These are phyloP conservation scores for Lactarius pseudohatsudake DNA, from an alignment of 768 basidiomycete species.

Conservation along the genomic window DNA sequence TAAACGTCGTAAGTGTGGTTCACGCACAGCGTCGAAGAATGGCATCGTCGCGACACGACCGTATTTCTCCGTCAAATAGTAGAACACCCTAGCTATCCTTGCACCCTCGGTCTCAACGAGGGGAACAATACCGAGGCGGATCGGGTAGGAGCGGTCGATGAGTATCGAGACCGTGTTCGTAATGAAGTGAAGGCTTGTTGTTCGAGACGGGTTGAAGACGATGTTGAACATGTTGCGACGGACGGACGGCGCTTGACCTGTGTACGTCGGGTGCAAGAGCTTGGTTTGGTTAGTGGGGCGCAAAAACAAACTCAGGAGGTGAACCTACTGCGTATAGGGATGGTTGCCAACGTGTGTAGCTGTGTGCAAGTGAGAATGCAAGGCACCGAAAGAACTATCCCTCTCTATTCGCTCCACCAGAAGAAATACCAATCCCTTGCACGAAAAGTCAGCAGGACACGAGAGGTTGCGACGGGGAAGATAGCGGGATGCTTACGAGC, in stretches of 20 bases:
- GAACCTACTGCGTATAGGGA: constrained; percentile 48
- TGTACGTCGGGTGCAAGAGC: constrained; percentile 76
- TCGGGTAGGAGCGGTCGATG: constrained; percentile 69
- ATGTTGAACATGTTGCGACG: constrained; percentile 81
- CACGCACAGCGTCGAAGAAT: constrained; percentile 11
- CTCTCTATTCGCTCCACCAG: constrained; percentile 94
- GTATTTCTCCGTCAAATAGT: constrained; percentile 17
- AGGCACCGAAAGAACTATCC: constrained; percentile 47
- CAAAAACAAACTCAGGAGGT: background rate
- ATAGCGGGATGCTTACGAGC: too few relatives aligned
- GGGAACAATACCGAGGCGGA: constrained; percentile 87
- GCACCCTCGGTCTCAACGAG: constrained; percentile 50
- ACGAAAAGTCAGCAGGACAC: too few relatives aligned
- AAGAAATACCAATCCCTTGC: constrained; percentile 38
- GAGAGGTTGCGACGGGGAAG: too few relatives aligned
- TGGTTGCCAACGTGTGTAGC: constrained; percentile 53
- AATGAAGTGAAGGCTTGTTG: constrained; percentile 60
- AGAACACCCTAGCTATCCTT: constrained; percentile 40
- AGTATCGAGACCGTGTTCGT: constrained; percentile 63
- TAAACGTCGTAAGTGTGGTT: background rate
- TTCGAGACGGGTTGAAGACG: constrained; percentile 76
- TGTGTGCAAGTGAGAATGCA: constrained; percentile 28
- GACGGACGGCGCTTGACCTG: constrained; percentile 72
- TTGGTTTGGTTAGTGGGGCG: constrained; percentile 36
- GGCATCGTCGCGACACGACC: constrained; percentile 8